phyloP scores from a whole-genome alignment of 1,284 basidiomycete species.

The Macrocystidia cucumis region DNA sequence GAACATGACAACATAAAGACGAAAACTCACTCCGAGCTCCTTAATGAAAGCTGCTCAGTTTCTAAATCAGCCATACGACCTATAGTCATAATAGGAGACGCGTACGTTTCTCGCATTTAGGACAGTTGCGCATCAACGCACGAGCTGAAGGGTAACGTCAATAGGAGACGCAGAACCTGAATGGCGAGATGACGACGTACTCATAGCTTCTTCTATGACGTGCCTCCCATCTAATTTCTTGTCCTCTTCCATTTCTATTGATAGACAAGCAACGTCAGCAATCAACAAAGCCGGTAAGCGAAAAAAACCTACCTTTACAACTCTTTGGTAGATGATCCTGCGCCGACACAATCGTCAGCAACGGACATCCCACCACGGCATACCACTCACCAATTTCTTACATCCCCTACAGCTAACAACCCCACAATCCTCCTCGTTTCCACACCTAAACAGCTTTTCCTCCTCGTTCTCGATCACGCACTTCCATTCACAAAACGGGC shows the following conservation, averaged over 20 bases:
- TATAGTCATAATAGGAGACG: slow-evolving; percentile 1
- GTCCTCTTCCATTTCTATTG: slow-evolving; percentile 62
- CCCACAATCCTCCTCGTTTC: slow-evolving; percentile 68
- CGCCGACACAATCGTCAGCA: not conserved
- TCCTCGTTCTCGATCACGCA: slow-evolving; percentile 61
- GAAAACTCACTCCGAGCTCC: slow-evolving; percentile 52
- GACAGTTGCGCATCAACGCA: slow-evolving; percentile 81
- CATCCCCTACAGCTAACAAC: slow-evolving; percentile 73
- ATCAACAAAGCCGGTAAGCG: not conserved
- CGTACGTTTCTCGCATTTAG: slow-evolving; percentile 66
- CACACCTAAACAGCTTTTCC: slow-evolving; percentile 76
- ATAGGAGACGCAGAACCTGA: not conserved
- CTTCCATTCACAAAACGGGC: slow-evolving; percentile 82
- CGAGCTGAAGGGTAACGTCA: slow-evolving; percentile 35
- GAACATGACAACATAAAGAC: not conserved
- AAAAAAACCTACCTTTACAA: slow-evolving; percentile 58
- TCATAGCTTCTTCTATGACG: slow-evolving; percentile 85
- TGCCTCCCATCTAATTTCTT: slow-evolving; percentile 67
- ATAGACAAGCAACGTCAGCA: slow-evolving; percentile 2
- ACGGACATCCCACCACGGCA: not conserved
- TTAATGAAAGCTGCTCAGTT: slow-evolving; percentile 61
- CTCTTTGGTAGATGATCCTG: slow-evolving; percentile 82
- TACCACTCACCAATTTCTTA: slow-evolving; percentile 54
- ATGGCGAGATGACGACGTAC: slow-evolving; percentile 28
- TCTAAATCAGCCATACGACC: slow-evolving; percentile 4